A percentile compares a stretch with the other conserved stretches of the same genome.
phyloP scores from a whole-genome alignment of 805 yeast species.

The Candida vartiovaarae region DNA sequence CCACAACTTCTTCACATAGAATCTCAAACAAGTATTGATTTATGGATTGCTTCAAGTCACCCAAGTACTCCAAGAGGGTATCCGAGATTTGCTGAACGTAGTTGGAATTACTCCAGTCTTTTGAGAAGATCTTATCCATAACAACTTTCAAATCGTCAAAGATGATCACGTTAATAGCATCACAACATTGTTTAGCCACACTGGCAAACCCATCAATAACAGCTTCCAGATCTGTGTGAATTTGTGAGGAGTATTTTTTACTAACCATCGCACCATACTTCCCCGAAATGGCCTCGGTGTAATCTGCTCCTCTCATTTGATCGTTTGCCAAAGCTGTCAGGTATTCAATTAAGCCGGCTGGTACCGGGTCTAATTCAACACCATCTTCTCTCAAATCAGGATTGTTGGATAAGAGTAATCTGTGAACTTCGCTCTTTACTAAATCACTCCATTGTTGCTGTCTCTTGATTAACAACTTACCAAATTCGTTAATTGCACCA shows the following conservation, averaged over 20 bases:
- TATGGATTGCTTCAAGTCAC: slow-evolving; percentile 50
- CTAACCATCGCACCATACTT: slow-evolving; percentile 60
- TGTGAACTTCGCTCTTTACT: slow-evolving; percentile 46
- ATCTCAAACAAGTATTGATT: slow-evolving; percentile 48
- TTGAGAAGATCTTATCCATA: slow-evolving; percentile 54
- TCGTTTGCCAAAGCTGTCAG: slow-evolving; percentile 80
- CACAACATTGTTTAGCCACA: slow-evolving; percentile 59
- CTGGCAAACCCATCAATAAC: slow-evolving; percentile 77
- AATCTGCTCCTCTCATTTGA: slow-evolving; percentile 65
- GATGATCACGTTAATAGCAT: slow-evolving; percentile 50
- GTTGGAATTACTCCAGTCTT: slow-evolving; percentile 53
- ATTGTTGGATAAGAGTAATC: slow-evolving; percentile 22
- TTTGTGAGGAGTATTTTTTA: slow-evolving; percentile 52
- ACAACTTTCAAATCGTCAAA: slow-evolving; percentile 66
- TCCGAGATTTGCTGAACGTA: slow-evolving; percentile 58
- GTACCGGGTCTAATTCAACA: slow-evolving; percentile 35
- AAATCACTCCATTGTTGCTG: slow-evolving; percentile 55
- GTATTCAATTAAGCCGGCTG: slow-evolving; percentile 79
- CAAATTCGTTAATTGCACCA: slow-evolving; percentile 72
- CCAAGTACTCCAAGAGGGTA: slow-evolving; percentile 68
- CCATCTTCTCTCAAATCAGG: slow-evolving; percentile 20
- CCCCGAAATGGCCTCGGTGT: slow-evolving; percentile 61
- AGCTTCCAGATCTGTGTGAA: slow-evolving; percentile 48
- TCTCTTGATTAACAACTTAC: slow-evolving; percentile 49
- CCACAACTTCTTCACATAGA: slow-evolving; percentile 45